Percentiles rank a stretch among this genome's conserved stretches.
Conservation (phyloP, 805 yeast species). For the Ogataea nakhonphanomensis region DNA sequence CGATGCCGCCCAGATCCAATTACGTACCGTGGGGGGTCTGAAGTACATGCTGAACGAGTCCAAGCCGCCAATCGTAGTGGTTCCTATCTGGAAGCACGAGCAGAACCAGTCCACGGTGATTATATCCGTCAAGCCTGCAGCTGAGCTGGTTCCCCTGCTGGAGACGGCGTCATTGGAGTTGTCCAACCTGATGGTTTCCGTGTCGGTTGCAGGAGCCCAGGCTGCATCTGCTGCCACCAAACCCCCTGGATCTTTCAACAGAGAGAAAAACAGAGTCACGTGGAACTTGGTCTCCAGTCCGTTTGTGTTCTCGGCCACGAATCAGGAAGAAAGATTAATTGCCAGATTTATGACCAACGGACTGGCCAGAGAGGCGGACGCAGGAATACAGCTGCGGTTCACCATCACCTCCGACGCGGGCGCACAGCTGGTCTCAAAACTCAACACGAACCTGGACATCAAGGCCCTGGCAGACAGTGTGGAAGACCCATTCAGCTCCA, state of each 20-base stretch:
- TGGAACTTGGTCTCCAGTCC: conserved; percentile 61
- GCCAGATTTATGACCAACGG: conserved; percentile 84
- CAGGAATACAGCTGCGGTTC: conserved; percentile 72
- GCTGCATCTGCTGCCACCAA: conserved; percentile 77
- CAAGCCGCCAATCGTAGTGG: conserved; percentile 63
- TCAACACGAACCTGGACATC: conserved; percentile 37
- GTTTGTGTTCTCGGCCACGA: conserved; percentile 33
- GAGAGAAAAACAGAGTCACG: conserved; percentile 78
- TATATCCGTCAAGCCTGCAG: conserved; percentile 60
- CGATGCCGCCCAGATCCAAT: conserved; percentile 48
- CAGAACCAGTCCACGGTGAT: conserved; percentile 81
- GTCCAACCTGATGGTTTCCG: conserved; percentile 59
- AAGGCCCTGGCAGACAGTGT: conserved; percentile 25
- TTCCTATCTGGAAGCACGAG: conserved; percentile 90
- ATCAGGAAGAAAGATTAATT: conserved; percentile 62
- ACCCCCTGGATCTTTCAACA: conserved; percentile 89
- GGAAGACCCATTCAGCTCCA: conserved; percentile 36
- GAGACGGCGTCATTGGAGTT: conserved; percentile 40
- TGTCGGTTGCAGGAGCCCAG: conserved; percentile 58
- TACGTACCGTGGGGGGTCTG: conserved; percentile 74
- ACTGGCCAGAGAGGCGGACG: conserved; percentile 63
- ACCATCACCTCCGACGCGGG: conserved; percentile 42
- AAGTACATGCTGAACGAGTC: conserved; percentile 61
- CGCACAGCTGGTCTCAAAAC: conserved; percentile 41
- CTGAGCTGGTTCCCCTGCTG: conserved; percentile 37